Evolutionary conservation across 257 asterid genomes (phyloP).

Genomic region (Lithospermum erythrorhizon): DNA sequence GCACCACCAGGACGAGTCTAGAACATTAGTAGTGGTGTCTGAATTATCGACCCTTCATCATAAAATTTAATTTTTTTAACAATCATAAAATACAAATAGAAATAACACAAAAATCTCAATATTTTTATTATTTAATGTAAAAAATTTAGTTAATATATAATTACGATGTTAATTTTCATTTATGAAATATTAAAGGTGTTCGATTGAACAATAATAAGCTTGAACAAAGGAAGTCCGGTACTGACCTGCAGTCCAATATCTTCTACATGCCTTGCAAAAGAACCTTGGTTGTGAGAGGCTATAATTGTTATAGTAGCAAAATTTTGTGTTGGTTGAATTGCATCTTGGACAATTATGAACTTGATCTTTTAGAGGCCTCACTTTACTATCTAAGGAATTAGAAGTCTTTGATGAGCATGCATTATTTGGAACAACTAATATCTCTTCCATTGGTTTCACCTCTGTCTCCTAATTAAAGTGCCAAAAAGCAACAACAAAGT

Average conservation of each 20-base stretch:
- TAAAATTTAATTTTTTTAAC: too few relatives aligned
- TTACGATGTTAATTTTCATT: too few relatives aligned
- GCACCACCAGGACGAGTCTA: too few relatives aligned
- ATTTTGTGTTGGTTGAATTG: conserved; percentile 71
- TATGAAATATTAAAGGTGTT: too few relatives aligned
- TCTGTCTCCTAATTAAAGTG: conserved; percentile 32
- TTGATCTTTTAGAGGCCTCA: conserved; percentile 59
- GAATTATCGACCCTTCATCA: too few relatives aligned
- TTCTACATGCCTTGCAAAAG: conserved; percentile 69
- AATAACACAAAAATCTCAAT: too few relatives aligned
- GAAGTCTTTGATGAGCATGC: conserved; percentile 15
- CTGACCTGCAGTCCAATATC: conserved; percentile 53
- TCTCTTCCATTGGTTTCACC: conserved; percentile 60
- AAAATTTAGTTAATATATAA: too few relatives aligned
- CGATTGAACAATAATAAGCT: too few relatives aligned
- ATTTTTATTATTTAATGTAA: too few relatives aligned
- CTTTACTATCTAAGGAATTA: conserved; percentile 39
- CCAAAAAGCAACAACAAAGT: not conserved
- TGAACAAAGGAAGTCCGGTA: too few relatives aligned
- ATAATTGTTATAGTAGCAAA: conserved; percentile 81
- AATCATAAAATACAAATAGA: too few relatives aligned
- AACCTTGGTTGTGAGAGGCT: conserved; percentile 70
- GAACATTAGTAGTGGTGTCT: too few relatives aligned
- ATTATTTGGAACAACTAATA: conserved; percentile 10
- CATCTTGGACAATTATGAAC: conserved; percentile 70